A percentile compares a stretch with the other conserved stretches of the same genome.
These are phyloP conservation scores for Metschnikowia gelsemii DNA, from an alignment of 805 yeast species.

Conservation along the genomic window DNA sequence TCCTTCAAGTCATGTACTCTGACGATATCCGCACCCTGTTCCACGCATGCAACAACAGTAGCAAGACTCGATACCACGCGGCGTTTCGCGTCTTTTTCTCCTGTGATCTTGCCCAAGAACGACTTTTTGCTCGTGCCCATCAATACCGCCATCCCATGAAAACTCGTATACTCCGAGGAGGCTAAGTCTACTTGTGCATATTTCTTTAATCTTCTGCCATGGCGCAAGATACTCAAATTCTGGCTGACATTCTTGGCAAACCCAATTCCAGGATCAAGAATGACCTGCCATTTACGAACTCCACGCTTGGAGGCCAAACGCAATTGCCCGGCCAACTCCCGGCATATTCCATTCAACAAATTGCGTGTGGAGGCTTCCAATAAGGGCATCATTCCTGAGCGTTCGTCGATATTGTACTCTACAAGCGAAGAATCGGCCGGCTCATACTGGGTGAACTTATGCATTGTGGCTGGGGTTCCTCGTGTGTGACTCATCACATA, in stretches of 20 bases:
- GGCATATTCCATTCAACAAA: slow-evolving; percentile 56
- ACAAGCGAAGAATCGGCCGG: slow-evolving; percentile 35
- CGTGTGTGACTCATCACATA: slow-evolving; percentile 82
- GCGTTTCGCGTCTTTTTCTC: slow-evolving; percentile 53
- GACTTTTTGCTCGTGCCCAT: slow-evolving; percentile 88
- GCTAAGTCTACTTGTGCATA: slow-evolving; percentile 35
- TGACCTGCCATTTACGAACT: slow-evolving; percentile 83
- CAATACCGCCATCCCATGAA: slow-evolving; percentile 62
- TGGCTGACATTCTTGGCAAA: slow-evolving; percentile 84
- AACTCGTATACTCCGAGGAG: slow-evolving; percentile 35
- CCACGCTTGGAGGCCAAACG: slow-evolving; percentile 59
- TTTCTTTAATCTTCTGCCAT: slow-evolving; percentile 47
- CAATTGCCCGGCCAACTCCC: slow-evolving; percentile 62
- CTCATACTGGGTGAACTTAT: slow-evolving; percentile 52
- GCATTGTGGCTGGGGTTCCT: slow-evolving; percentile 79
- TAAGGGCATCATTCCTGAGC: slow-evolving; percentile 13
- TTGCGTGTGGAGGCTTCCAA: slow-evolving; percentile 26
- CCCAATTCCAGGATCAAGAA: slow-evolving; percentile 94
- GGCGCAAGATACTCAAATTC: slow-evolving; percentile 63
- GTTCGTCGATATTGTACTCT: slow-evolving; percentile 33
- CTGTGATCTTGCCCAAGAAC: slow-evolving; percentile 76
- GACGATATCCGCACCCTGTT: slow-evolving; percentile 73
- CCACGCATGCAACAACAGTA: slow-evolving; percentile 67
- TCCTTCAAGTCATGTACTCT: slow-evolving; percentile 83
- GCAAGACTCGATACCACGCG: slow-evolving; percentile 79